Evolutionary conservation across 495 filamentous ascomycete species (phyloP).

Genomic region (Penicillium cosmopolitanum): DNA sequence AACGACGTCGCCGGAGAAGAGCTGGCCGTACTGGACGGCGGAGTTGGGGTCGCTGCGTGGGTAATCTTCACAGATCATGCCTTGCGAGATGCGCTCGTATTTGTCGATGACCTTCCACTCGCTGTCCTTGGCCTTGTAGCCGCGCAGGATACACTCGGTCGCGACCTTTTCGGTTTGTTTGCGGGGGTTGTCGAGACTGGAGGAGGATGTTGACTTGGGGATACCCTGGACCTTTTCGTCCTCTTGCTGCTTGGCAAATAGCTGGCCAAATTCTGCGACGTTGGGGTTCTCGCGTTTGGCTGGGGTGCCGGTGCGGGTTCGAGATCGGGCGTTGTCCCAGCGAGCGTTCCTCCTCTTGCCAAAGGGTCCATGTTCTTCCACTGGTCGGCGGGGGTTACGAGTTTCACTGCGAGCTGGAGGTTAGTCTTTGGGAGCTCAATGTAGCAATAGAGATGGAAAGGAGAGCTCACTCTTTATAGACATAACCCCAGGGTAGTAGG

Average conservation of each 20-base stretch:
- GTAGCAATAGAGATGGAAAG: not conserved
- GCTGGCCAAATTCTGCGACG: constrained; percentile 53
- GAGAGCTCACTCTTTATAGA: constrained; percentile 61
- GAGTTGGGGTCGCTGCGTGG: constrained; percentile 61
- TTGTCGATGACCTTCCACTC: constrained; percentile 86
- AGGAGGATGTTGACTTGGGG: constrained; percentile 48
- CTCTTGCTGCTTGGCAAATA: constrained; percentile 50
- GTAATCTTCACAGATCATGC: constrained; percentile 89
- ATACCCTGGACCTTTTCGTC: constrained; percentile 40
- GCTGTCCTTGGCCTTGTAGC: constrained; percentile 68
- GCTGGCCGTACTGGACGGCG: constrained; percentile 58
- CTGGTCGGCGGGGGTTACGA: constrained; percentile 52
- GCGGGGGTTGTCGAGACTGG: constrained; percentile 44
- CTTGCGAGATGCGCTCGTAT: constrained; percentile 74
- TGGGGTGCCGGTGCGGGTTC: constrained; percentile 62
- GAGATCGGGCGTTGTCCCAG: constrained; percentile 54
- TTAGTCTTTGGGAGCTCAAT: constrained; percentile 2
- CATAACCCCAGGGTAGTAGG: constrained; percentile 62
- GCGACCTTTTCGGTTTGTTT: constrained; percentile 61
- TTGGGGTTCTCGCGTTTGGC: constrained; percentile 62
- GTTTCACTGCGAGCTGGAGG: constrained; percentile 37
- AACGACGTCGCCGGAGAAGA: constrained; percentile 64
- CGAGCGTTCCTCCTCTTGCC: constrained; percentile 57
- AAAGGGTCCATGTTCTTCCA: constrained; percentile 67
- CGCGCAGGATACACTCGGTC: constrained; percentile 81